Percentiles rank a stretch among this genome's conserved stretches.
Evolutionary conservation across 495 filamentous ascomycete species (phyloP).

Genomic region (Pseudotulostoma volvatum): DNA sequence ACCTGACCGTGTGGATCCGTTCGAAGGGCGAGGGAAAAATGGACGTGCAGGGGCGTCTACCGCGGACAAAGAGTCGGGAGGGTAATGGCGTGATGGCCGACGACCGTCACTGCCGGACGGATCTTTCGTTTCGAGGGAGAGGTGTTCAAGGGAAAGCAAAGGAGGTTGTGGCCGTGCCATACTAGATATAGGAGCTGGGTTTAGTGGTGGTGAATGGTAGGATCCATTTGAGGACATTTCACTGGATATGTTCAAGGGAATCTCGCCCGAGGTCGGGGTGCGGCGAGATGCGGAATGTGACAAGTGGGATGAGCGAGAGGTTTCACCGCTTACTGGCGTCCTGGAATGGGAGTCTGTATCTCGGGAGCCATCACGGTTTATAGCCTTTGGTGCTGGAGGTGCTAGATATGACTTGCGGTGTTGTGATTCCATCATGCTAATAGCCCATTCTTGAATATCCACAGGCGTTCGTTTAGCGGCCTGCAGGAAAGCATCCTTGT

Average conservation of each 20-base stretch:
- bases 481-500: slow-evolving; percentile 81
- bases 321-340: slow-evolving; percentile 15
- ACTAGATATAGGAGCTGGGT: slow-evolving; percentile 8
- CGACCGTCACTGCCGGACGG: slow-evolving; percentile 23
- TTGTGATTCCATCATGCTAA: slow-evolving; percentile 74
- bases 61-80: slow-evolving; percentile 24
- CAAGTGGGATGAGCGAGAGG: slow-evolving; percentile 36
- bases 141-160: slow-evolving; percentile 23
- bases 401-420: slow-evolving; percentile 84
- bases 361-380: slow-evolving; percentile 16
- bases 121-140: slow-evolving; percentile 22
- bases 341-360: slow-evolving; percentile 5
- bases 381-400: slow-evolving; percentile 37
- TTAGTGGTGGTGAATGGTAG: slow-evolving; percentile 8
- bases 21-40: slow-evolving; percentile 23
- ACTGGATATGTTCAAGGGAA: slow-evolving; percentile 42
- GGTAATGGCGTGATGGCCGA: slow-evolving; percentile 20
- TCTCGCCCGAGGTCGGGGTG: slow-evolving; percentile 50
- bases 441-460: slow-evolving; percentile 76
- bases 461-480: slow-evolving; percentile 90
- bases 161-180: slow-evolving; percentile 15
- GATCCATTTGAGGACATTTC: slow-evolving; percentile 16
- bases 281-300: slow-evolving; percentile 19
- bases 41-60: slow-evolving; percentile 20
- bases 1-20: slow-evolving; percentile 24